These are phyloP conservation scores for Fomitopsis schrenkii DNA, from an alignment of 1,284 basidiomycete species.

Conservation along the genomic window DNA sequence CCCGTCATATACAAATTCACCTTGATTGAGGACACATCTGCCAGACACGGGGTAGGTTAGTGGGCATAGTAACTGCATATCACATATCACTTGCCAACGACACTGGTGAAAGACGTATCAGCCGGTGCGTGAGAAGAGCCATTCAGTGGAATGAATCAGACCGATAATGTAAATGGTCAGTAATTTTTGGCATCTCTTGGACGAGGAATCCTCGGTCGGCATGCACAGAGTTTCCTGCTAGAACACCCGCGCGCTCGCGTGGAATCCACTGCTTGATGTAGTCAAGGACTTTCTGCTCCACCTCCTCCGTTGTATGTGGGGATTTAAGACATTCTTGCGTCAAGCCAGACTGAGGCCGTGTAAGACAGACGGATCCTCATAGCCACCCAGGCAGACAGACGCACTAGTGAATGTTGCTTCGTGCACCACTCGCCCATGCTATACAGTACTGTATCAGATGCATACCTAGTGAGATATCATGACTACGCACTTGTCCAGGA, in stretches of 20 bases:
- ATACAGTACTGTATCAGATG: neutral
- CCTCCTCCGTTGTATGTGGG: conserved; percentile 48
- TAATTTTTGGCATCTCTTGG: conserved; percentile 71
- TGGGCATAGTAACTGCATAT: neutral
- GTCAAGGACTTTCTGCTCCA: conserved; percentile 51
- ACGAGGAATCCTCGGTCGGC: conserved; percentile 70
- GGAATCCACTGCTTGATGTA: conserved; percentile 80
- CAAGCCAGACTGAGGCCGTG: conserved; percentile 56
- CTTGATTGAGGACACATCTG: conserved; percentile 81
- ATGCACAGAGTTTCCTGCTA: conserved; percentile 83
- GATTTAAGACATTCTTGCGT: conserved; percentile 67
- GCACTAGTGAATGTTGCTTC: conserved; percentile 64
- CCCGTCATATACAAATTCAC: conserved; percentile 27
- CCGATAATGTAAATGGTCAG: conserved; percentile 80
- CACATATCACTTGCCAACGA: conserved; percentile 16
- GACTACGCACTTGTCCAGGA: conserved; percentile 54
- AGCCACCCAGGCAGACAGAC: conserved; percentile 14
- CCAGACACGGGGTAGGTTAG: neutral
- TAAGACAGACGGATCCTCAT: neutral
- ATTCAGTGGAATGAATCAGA: conserved; percentile 22
- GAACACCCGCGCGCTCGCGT: conserved; percentile 50
- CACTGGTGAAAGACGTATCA: conserved; percentile 1
- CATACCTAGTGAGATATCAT: conserved; percentile 3
- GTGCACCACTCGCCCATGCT: conserved; percentile 81
- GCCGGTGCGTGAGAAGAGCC: neutral